A percentile compares a stretch with the other conserved stretches of the same genome.
Evolutionary conservation across 139 green algal genomes (phyloP).

Genomic region (Helicosporidium sp.): DNA sequence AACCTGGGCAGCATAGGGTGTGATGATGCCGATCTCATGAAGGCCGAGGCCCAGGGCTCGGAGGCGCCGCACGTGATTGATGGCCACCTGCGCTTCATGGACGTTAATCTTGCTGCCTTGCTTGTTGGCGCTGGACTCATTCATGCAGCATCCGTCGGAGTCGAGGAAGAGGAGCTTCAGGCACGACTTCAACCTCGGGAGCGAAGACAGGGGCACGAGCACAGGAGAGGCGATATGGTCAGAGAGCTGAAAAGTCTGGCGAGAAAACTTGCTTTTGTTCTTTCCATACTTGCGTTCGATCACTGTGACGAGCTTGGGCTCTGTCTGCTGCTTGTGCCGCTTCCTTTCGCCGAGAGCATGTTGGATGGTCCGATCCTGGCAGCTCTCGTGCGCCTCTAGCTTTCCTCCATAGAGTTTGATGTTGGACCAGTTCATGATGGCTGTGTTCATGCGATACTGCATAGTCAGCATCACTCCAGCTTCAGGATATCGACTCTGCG

Average conservation of each 20-base stretch:
- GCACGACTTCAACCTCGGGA: too few relatives aligned
- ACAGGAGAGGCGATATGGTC: too few relatives aligned
- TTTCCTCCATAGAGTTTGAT: slow-evolving; percentile 71
- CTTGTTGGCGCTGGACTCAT: slow-evolving; percentile 69
- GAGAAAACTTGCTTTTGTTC: too few relatives aligned
- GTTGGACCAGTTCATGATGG: slow-evolving; percentile 78
- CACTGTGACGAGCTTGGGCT: too few relatives aligned
- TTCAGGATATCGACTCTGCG: too few relatives aligned
- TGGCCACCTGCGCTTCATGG: slow-evolving; percentile 41
- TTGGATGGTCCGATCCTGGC: too few relatives aligned
- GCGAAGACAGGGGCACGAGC: too few relatives aligned
- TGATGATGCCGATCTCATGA: slow-evolving; percentile 81
- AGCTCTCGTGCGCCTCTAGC: too few relatives aligned
- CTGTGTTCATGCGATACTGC: slow-evolving; percentile 86
- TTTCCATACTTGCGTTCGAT: too few relatives aligned
- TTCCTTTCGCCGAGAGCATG: too few relatives aligned
- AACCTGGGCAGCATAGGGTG: slow-evolving; percentile 88
- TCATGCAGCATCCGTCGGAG: slow-evolving; percentile 77
- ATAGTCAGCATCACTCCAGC: slow-evolving; percentile 71
- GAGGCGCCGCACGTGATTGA: slow-evolving; percentile 54
- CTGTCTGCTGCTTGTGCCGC: too few relatives aligned
- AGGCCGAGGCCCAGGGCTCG: slow-evolving; percentile 39
- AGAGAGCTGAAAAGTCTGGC: too few relatives aligned
- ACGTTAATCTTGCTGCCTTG: slow-evolving; percentile 51
- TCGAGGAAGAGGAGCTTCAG: slow-evolving; percentile 79